These are phyloP conservation scores for Leccinellum albellum DNA, from an alignment of 768 basidiomycete species.

Conservation along the genomic window DNA sequence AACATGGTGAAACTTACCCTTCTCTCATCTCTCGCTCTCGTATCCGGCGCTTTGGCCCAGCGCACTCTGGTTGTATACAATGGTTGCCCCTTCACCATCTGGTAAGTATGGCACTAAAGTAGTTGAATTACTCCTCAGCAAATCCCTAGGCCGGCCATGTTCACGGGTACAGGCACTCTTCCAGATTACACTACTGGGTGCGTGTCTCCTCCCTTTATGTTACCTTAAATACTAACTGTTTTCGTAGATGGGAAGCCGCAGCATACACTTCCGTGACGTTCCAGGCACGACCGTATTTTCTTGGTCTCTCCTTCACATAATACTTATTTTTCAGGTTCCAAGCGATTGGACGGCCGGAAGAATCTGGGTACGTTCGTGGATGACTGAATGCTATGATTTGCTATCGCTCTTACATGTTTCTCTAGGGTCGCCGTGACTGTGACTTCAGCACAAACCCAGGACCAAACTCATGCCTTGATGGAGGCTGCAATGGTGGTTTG, in stretches of 20 bases:
- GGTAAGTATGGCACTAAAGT: conserved; percentile 36
- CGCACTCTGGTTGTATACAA: conserved; percentile 62
- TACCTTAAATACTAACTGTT: neutral
- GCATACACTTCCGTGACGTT: conserved; percentile 27
- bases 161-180: conserved; percentile 52
- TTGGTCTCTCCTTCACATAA: neutral
- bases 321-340: conserved; percentile 40
- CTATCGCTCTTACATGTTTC: neutral
- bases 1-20: conserved; percentile 22
- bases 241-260: conserved; percentile 33
- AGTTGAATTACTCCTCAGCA: neutral
- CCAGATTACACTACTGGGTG: conserved; percentile 49
- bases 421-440: conserved; percentile 53
- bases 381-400: neutral
- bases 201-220: conserved; percentile 1
- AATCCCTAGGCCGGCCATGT: conserved; percentile 49
- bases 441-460: conserved; percentile 53
- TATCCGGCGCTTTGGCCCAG: conserved; percentile 36
- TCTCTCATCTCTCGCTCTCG: conserved; percentile 27
- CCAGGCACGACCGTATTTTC: conserved; percentile 10
- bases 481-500: conserved; percentile 70
- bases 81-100: conserved; percentile 64
- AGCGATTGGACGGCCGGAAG: conserved; percentile 64
- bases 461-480: conserved; percentile 55
- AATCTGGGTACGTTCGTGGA: conserved; percentile 47